These are phyloP conservation scores for Austroboletus novae-zelandiae DNA, from an alignment of 1,284 basidiomycete genomes.

Conservation along the genomic window DNA sequence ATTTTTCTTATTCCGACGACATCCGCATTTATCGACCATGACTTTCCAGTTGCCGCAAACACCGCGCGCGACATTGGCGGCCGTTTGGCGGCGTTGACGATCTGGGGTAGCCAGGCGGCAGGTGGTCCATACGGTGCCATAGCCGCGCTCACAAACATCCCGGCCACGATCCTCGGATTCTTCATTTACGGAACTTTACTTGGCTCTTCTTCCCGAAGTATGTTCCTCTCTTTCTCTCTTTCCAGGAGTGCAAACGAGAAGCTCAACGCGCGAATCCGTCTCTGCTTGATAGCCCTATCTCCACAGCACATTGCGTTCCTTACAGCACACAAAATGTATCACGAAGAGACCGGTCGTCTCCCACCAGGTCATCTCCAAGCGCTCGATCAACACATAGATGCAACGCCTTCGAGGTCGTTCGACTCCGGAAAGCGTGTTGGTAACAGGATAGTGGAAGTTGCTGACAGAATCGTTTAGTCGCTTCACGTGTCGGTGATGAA, in stretches of 20 bases:
- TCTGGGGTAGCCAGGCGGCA: constrained; percentile 54
- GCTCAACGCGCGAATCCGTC: constrained; percentile 10
- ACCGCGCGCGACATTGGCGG: constrained; percentile 67
- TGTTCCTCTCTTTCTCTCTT: constrained; percentile 13
- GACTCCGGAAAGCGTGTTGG: constrained; percentile 8
- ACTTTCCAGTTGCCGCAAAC: constrained; percentile 55
- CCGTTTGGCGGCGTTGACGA: constrained; percentile 52
- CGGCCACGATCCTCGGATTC: constrained; percentile 52
- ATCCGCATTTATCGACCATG: background rate
- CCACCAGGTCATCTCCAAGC: constrained; percentile 19
- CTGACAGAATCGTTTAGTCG: constrained; percentile 17
- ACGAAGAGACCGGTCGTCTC: constrained; percentile 27
- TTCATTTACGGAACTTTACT: constrained; percentile 55
- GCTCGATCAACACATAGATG: constrained; percentile 8
- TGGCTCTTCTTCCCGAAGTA: constrained; percentile 27
- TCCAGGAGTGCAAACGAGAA: background rate
- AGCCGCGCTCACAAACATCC: constrained; percentile 63
- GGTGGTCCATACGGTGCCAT: constrained; percentile 64
- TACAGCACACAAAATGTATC: constrained; percentile 21
- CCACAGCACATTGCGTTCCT: constrained; percentile 23
- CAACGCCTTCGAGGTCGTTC: constrained; percentile 11
- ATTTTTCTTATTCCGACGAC: background rate
- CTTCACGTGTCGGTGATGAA: background rate
- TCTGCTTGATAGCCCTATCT: constrained; percentile 19
- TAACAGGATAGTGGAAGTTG: background rate